Evolutionary conservation across 1,284 basidiomycete genomes (phyloP).

Genomic region (Cryptococcus sp.): DNA sequence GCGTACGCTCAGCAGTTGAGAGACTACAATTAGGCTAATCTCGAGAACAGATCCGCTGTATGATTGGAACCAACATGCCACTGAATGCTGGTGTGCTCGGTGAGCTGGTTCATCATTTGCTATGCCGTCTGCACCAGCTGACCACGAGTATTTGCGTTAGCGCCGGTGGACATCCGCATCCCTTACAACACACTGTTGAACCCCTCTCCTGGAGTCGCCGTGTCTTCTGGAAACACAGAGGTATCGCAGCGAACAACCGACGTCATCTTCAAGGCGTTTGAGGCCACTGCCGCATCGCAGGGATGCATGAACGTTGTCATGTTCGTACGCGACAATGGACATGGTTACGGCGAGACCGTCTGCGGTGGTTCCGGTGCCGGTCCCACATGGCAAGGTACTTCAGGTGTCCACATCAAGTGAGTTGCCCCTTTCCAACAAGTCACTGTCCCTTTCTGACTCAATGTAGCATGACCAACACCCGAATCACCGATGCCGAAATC

Average conservation of each 20-base stretch:
- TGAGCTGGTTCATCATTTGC: not conserved
- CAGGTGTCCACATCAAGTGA: constrained; percentile 39
- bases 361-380: constrained; percentile 93
- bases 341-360: constrained; percentile 84
- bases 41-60: constrained; percentile 5
- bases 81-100: constrained; percentile 77
- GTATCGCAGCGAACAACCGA: constrained; percentile 93
- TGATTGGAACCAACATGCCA: constrained; percentile 68
- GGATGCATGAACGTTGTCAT: constrained; percentile 85
- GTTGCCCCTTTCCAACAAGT: no score
- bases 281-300: constrained; percentile 88
- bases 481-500: constrained; percentile 63
- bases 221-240: constrained; percentile 89
- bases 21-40: constrained; percentile 40
- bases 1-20: constrained; percentile 70
- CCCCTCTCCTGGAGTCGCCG: constrained; percentile 81
- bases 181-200: constrained; percentile 76
- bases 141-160: not conserved
- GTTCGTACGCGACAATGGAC: constrained; percentile 69
- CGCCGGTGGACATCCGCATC: constrained; percentile 43
- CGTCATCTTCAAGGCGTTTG: constrained; percentile 89
- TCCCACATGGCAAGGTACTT: constrained; percentile 76
- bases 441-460: no score
- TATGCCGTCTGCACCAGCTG: no score
- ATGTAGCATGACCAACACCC: constrained; percentile 75